Conservation (phyloP, 495 filamentous ascomycete species). For the Neurospora sp. region DNA sequence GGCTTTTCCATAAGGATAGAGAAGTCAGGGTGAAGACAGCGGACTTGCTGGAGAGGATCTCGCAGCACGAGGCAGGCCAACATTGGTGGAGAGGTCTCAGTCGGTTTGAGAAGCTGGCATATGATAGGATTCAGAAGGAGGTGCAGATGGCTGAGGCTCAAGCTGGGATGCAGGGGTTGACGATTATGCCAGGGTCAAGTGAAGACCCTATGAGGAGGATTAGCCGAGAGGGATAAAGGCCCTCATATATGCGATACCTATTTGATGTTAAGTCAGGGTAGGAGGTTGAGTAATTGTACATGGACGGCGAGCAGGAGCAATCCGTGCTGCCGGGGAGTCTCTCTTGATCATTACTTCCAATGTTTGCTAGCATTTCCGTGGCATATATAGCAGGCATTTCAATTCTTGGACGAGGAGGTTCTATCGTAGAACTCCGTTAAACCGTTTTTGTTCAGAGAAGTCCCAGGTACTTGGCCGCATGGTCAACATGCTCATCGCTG, state of each 20-base stretch:
- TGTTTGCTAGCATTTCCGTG: neutral
- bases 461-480: slow-evolving; percentile 73
- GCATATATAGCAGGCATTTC: neutral
- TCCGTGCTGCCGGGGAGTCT: neutral
- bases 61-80: slow-evolving; percentile 76
- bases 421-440: neutral
- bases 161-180: slow-evolving; percentile 18
- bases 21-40: slow-evolving; percentile 70
- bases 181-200: slow-evolving; percentile 7
- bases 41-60: slow-evolving; percentile 71
- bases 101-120: slow-evolving; percentile 78
- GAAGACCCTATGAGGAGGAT: slow-evolving; percentile 18
- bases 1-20: slow-evolving; percentile 81
- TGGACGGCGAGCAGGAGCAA: neutral
- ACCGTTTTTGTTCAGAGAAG: neutral
- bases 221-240: slow-evolving; percentile 7
- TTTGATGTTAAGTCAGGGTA: neutral
- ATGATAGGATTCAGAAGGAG: slow-evolving; percentile 56
- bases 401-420: neutral
- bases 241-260: neutral
- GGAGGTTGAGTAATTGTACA: neutral
- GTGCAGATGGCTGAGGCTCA: slow-evolving; percentile 34
- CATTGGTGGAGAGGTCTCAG: slow-evolving; percentile 87
- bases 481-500: slow-evolving; percentile 78
- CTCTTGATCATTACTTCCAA: neutral